A percentile compares a stretch with the other conserved stretches of the same genome.
Conservation (phyloP, 306 rosid genomes). For the cucumber (Cucumis sativus) region DNA sequence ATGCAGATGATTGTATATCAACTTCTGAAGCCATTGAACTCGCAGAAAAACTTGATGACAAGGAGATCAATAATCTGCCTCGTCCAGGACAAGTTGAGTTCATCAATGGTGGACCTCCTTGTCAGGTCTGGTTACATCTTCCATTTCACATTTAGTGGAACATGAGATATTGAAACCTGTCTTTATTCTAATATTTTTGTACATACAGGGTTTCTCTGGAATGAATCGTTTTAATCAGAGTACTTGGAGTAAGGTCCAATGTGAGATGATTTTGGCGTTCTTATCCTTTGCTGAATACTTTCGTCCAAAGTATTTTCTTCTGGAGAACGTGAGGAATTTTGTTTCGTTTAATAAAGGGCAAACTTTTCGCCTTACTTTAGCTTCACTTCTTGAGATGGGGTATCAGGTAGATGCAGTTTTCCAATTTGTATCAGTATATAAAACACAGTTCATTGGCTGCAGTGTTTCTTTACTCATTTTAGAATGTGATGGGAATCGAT, state of each 20-base stretch:
- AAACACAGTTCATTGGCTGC: background rate
- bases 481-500: background rate
- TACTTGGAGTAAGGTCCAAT: constrained; percentile 97
- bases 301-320: constrained; percentile 83
- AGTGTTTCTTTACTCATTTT: background rate
- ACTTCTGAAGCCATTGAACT: constrained; percentile 71
- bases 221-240: constrained; percentile 90
- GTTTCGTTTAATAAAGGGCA: constrained; percentile 90
- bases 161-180: background rate
- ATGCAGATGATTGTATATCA: constrained; percentile 75
- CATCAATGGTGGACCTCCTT: constrained; percentile 98
- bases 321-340: constrained; percentile 94
- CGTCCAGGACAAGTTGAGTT: constrained; percentile 93
- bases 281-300: constrained; percentile 91
- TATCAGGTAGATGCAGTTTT: constrained; percentile 51
- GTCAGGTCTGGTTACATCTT: constrained; percentile 46
- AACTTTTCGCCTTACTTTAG: constrained; percentile 76
- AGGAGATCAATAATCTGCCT: constrained; percentile 45
- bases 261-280: constrained; percentile 95
- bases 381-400: constrained; percentile 96
- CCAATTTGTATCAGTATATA: background rate
- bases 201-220: constrained; percentile 87
- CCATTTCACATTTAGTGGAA: constrained; percentile 1
- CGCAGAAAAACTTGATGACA: constrained; percentile 47
- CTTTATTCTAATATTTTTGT: background rate